Conservation (phyloP, 2,329 filamentous ascomycete genomes). For the Camptophora hylomeconis region DNA sequence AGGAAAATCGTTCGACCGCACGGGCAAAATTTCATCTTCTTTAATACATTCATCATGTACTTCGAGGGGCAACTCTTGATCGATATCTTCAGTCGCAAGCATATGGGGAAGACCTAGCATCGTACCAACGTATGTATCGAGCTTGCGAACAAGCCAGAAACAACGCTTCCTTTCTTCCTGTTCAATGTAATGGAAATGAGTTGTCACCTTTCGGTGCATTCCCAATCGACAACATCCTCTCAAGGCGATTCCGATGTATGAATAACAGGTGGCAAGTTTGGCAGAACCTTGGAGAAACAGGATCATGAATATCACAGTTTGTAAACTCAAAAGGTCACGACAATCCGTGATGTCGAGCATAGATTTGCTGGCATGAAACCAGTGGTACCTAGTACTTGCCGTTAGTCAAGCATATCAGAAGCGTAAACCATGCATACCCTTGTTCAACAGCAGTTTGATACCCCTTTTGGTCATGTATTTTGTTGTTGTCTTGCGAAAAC, state of each 20-base stretch:
- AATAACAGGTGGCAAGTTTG: slow-evolving; percentile 66
- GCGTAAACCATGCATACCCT: slow-evolving; percentile 31
- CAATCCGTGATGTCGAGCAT: slow-evolving; percentile 52
- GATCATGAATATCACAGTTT: slow-evolving; percentile 67
- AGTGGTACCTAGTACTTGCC: slow-evolving; percentile 48
- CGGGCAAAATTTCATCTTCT: slow-evolving; percentile 33
- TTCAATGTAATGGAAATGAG: slow-evolving; percentile 57
- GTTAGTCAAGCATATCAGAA: slow-evolving; percentile 7
- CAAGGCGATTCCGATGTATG: slow-evolving; percentile 65
- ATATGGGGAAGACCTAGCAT: slow-evolving; percentile 36
- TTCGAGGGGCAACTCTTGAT: slow-evolving; percentile 34
- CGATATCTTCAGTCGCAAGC: slow-evolving; percentile 37
- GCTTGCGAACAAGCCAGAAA: slow-evolving; percentile 37
- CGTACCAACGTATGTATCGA: slow-evolving; percentile 38
- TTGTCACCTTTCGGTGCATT: slow-evolving; percentile 58
- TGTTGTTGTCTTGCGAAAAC: slow-evolving; percentile 45
- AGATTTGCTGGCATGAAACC: slow-evolving; percentile 54
- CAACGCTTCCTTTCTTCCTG: slow-evolving; percentile 60
- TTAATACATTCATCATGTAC: slow-evolving; percentile 36
- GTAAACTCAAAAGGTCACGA: slow-evolving; percentile 59
- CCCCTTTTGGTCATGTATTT: slow-evolving; percentile 34
- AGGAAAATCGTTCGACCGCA: slow-evolving; percentile 42
- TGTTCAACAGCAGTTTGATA: slow-evolving; percentile 40
- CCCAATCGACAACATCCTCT: slow-evolving; percentile 66
- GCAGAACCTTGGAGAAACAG: slow-evolving; percentile 69